Base-by-base conservation (phyloP, 1,284 basidiomycete genomes). In the Cryptococcus sp. region DNA sequence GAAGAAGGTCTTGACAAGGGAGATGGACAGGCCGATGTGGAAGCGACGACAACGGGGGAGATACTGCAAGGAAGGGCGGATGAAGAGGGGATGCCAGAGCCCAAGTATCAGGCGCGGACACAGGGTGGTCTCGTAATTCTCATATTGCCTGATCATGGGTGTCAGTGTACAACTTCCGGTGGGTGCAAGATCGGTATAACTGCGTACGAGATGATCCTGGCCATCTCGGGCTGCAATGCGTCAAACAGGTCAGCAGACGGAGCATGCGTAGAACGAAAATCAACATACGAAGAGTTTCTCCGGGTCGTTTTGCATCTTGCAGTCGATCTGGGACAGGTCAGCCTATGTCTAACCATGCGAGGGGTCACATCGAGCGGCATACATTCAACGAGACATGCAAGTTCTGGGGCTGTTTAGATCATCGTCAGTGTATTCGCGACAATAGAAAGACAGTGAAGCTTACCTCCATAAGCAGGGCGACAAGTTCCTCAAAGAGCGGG, bases 241-340 rank as follows among this genome's bases (percentile, higher is more conserved):
- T 36, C 53, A 42, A 56, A 50, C 43, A 38, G 6, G 44, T 18
- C 45, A 46, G 46, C 33, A 18, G 9, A n/a, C n/a, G 5, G 9
- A n/a, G n/a, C 2, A 46, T 43, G 28, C 21, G 38, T 9, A 48
- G 8, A 37, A n/a, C 11, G 28, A 50, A 20, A 18, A 13, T 33
- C 12, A 6, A 72, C 72, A 68, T 54, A 76, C 73, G 79, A 98
- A 98, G 38, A 98, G 83, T 28, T 84, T 84, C 57, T 87, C 86
- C 0, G 95, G 93, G 70, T 96, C 86, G 71, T 97, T 98, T 74
- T 91, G 87, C 46, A 89, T 85, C 79, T 98, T 97, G 71, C 95
- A 89, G 74, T 97, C 93, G 59, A 97, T 77, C 79, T 80, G 61
- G 21, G 11, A 18, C 55, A 55, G 50, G 13, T 40, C 15, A 44